Base-by-base conservation (phyloP, 768 basidiomycete species). In the Suillus occidentalis region DNA sequence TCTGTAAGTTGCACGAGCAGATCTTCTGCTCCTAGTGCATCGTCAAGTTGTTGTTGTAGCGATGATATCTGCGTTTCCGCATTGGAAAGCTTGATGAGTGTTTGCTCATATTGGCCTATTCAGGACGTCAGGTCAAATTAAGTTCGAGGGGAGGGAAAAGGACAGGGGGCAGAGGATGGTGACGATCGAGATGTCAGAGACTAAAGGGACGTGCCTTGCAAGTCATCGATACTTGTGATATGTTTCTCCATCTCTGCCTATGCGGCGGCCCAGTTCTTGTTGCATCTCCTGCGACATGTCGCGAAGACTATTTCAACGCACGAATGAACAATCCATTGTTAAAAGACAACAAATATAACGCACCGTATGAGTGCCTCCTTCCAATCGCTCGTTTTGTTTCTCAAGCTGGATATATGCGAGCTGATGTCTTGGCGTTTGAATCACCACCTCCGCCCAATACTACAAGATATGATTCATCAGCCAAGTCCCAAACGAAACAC, bases 1-100 rank as follows among this genome's bases (percentile, higher is more conserved):
- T 97, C 97, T 0, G 97, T 99, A 53, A 99, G 83, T 71, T 94
- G 91, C 25, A 97, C 94, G 16, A 99, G 86, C 85, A 99, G 91
- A 66, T 99, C 97, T 75, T 99, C 97, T 0, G 95, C 95, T 18
- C 93, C 94, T 2, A 97, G 81, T 0, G 97, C 94, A 75, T 96
- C 95, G 71, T 99, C 97, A 3, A 99, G 86, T 75, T 99, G 97
- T 13, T 87, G 71, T 75, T 99, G 98, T 66, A 99, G 86, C 64
- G 97, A 94, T 66, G 97, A 97, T 37, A 99, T 89, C 69, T 97
- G 94, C 6, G 85, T 84, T 71, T 98, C 96, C 4, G 97, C 94
- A 70, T 94, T 94, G 42, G 90, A 81, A 5, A 98, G 84, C 71
- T 92, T 93, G 68, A 90, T 88, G 31, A 92, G 80, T 2, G 90